These are phyloP conservation scores for Knufia petricola DNA, from an alignment of 2,329 filamentous ascomycete species.

Conservation along the genomic window DNA sequence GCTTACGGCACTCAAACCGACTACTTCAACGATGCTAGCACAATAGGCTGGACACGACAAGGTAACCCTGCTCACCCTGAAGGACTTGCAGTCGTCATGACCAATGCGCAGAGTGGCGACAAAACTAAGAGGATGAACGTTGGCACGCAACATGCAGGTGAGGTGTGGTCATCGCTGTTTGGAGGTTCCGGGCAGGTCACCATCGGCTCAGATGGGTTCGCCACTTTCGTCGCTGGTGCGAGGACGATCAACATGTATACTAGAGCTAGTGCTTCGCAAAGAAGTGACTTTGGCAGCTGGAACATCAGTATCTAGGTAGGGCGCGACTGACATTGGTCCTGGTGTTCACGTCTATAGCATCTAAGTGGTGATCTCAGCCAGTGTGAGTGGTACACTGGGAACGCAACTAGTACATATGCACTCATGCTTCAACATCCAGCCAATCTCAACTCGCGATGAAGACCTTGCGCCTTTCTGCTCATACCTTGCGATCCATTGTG, in stretches of 20 bases:
- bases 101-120: slow-evolving; percentile 4
- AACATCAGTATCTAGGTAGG: not conserved
- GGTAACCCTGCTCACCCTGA: slow-evolving; percentile 28
- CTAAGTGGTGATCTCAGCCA: too few relatives aligned
- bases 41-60: slow-evolving; percentile 52
- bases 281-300: slow-evolving; percentile 3
- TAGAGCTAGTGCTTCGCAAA: slow-evolving; percentile 2
- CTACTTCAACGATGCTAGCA: slow-evolving; percentile 52
- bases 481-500: too few relatives aligned
- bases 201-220: slow-evolving; percentile 2
- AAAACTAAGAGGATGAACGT: slow-evolving; percentile 6
- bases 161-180: slow-evolving; percentile 44
- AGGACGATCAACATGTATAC: slow-evolving; percentile 1
- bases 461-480: too few relatives aligned
- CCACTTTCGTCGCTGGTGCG: slow-evolving; percentile 4
- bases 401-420: too few relatives aligned
- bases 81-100: slow-evolving; percentile 49
- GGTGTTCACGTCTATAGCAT: too few relatives aligned
- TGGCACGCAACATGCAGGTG: slow-evolving; percentile 6
- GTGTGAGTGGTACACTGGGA: too few relatives aligned
- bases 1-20: slow-evolving; percentile 57
- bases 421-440: too few relatives aligned
- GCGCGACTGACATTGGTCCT: too few relatives aligned
- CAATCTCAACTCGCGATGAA: too few relatives aligned
- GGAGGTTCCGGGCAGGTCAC: slow-evolving; percentile 21